Evolutionary conservation across 2,329 filamentous ascomycete genomes (phyloP), one percentile per base, ranked within the genome.

Genomic region (Orbilia brochopaga): DNA sequence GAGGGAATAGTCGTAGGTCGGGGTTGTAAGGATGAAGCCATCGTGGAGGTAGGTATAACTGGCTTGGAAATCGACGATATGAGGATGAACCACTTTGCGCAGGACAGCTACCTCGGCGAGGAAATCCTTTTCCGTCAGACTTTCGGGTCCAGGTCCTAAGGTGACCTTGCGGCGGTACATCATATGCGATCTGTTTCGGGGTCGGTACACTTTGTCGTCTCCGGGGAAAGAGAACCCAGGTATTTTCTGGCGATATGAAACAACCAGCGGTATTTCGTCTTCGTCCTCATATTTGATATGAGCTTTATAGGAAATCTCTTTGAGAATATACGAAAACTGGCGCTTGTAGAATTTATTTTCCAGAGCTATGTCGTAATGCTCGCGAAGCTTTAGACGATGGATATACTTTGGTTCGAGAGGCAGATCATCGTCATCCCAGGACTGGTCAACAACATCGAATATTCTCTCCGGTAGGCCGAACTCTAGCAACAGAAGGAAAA

Each of bases 371-470:
- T 90, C 85, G 58, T 83, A 84, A 23, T 82, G 79, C 23, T 84
- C 82, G 0, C 86, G 85, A 52, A 90, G 80, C 30, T 83, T 82
- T 15, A 91, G 83, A 46, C 85, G 84, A 74, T 84, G 83, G 48
- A 91, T 84, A 73, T 88, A 85, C 56, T 89, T 85, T 54, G 85
- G 81, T 7, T 86, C 82, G 46, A 91, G 83, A 6, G 89, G 89
- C 51, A 92, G 81, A 79, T 92, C 89, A 58, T 86, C 83, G 76
- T 92, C 89, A 75, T 90, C 87, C 88, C 88, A 90, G 19, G 87
- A 88, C 77, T 89, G 85, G 78, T 91, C 88, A 61, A 91, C 85
- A 58, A 90, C 82, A 37, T 85, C 85, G 76, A 91, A 91, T 65
- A 91, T 90, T 77, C 89, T 87, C 75, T 89, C 87, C 0, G 88